These are phyloP conservation scores for Epichloe gansuensis DNA, from an alignment of 2,329 filamentous ascomycete genomes.

Conservation along the genomic window DNA sequence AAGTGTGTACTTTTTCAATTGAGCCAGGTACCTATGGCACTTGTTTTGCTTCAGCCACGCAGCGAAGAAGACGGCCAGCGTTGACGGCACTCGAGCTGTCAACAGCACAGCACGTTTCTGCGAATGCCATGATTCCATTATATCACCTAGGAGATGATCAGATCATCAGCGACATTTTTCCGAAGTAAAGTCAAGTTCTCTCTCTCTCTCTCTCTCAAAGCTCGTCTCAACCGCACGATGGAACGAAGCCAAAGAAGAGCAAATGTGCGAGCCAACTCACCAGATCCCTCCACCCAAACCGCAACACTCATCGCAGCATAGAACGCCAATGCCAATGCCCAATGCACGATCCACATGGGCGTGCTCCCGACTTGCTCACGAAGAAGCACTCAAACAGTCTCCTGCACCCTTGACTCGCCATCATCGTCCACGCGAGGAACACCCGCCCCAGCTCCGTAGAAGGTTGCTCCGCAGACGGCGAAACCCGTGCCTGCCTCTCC, in stretches of 20 bases:
- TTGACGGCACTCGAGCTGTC: slow-evolving; percentile 24
- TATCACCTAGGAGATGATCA: slow-evolving; percentile 14
- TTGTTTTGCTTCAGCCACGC: slow-evolving; percentile 64
- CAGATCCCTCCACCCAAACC: slow-evolving; percentile 72
- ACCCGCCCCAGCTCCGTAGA: slow-evolving; percentile 50
- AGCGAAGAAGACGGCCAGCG: slow-evolving; percentile 51
- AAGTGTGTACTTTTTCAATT: slow-evolving; percentile 70
- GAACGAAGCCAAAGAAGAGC: neutral
- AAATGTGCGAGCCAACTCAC: slow-evolving; percentile 32
- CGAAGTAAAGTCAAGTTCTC: neutral
- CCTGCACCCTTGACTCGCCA: slow-evolving; percentile 62
- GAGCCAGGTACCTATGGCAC: slow-evolving; percentile 58
- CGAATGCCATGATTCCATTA: slow-evolving; percentile 22
- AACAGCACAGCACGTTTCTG: slow-evolving; percentile 8
- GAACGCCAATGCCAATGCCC: slow-evolving; percentile 64
- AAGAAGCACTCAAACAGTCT: slow-evolving; percentile 63
- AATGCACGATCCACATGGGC: slow-evolving; percentile 78
- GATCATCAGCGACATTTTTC: neutral
- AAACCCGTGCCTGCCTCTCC: slow-evolving; percentile 19
- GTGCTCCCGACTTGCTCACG: slow-evolving; percentile 52
- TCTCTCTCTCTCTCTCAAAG: neutral
- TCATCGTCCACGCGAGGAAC: slow-evolving; percentile 54
- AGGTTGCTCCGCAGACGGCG: slow-evolving; percentile 4
- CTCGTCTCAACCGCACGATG: too few relatives aligned
- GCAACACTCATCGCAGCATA: slow-evolving; percentile 64